A percentile compares a stretch with the other conserved stretches of the same genome.
These are phyloP conservation scores for Fusarium sp. DNA, from an alignment of 2,329 filamentous ascomycete species.

Conservation along the genomic window DNA sequence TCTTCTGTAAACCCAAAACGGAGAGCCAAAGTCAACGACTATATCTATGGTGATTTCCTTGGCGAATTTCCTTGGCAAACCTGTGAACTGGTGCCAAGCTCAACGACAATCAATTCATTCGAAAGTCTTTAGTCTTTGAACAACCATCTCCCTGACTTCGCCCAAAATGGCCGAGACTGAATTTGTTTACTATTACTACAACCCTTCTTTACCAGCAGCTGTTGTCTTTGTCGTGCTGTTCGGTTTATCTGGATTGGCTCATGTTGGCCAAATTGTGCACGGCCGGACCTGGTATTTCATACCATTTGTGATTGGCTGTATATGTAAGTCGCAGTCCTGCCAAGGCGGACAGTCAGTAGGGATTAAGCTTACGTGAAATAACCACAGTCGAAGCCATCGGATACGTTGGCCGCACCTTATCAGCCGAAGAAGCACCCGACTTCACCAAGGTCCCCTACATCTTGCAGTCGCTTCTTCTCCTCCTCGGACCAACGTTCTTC, in stretches of 20 bases:
- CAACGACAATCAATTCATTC: not conserved
- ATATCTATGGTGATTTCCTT: not conserved
- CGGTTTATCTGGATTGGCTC: not conserved
- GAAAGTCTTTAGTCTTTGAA: not conserved
- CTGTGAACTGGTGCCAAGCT: not conserved
- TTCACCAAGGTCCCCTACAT: not conserved
- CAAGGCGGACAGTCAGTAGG: not conserved
- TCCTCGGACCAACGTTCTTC: not conserved
- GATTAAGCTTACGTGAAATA: not conserved
- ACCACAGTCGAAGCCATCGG: not conserved
- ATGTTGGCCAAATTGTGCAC: not conserved
- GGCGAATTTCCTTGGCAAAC: not conserved
- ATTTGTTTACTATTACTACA: not conserved
- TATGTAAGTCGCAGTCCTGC: not conserved
- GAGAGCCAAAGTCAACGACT: not conserved
- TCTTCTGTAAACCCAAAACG: not conserved
- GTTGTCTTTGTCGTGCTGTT: not conserved
- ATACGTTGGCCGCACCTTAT: not conserved
- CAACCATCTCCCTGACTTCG: not conserved
- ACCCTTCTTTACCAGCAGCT: not conserved
- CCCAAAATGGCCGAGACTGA: not conserved
- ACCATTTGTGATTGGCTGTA: not conserved
- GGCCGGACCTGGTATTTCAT: not conserved
- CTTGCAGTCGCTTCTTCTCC: not conserved
- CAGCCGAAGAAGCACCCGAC: not conserved